Evolutionary conservation across 2,329 filamentous ascomycete genomes (phyloP), one percentile per base, ranked within the genome.

Genomic region (Alternaria panax): DNA sequence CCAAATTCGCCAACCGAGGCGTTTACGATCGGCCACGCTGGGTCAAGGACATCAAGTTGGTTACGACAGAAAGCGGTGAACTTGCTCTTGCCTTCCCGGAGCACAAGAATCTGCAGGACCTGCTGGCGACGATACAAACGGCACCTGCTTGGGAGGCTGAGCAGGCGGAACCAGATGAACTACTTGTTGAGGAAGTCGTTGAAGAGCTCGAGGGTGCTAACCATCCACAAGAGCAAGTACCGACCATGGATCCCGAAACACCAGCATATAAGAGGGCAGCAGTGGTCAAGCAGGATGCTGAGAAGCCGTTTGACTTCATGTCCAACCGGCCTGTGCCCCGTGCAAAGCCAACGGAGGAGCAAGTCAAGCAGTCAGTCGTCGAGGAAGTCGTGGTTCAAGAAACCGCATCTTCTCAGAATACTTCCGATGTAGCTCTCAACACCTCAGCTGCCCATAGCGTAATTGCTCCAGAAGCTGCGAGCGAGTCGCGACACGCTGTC

Each of bases 311-410:
- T 50, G 75, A 77, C 54, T 77, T 77, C 63, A 75, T 76, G 74
- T 75, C 74, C 16, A 76, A 76, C 50, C 66, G 73, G 16, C 73
- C 73, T 16, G 69, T 74, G 12, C 73, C 72, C 28, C 73, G 69
- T 38, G 63, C 62, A 4, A 70, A 72, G 57, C 66, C 70, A 42
- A 57, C 55, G 6, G 57, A 62, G 34, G 53, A 60, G 78, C 59
- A 71, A 79, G 64, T 76, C 80, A 53, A 81, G 79, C 45, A 80
- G 76, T 63, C 74, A 69, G 12, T 67, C 76, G 52, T 59, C n/a
- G 54, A 59, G 30, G 55, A 59, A 18, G 57, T 60, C 14, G 34
- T 55, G 9, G 27, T 53, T 18, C 51, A 61, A n/a, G 41, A 58
- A 40, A 51, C 57, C 24, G 40, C 27, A 12, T 12, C 38, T 20